Evolutionary conservation across 2,329 filamentous ascomycete genomes (phyloP).

Genomic region (Aspergillus aculeatus): DNA sequence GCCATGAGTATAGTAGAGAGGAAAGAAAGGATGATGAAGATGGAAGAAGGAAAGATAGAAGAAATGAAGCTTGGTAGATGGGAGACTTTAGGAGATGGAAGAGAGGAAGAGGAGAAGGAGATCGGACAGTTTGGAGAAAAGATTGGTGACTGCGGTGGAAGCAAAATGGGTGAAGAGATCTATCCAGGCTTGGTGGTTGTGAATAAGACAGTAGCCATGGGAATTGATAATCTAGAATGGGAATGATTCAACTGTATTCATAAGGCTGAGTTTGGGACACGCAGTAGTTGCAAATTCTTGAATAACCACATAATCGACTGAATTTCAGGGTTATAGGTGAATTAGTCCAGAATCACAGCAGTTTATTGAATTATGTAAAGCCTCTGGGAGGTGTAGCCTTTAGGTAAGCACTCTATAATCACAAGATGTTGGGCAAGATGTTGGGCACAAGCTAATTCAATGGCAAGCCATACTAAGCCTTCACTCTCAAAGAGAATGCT

Average conservation of each 20-base stretch:
- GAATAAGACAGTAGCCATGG: neutral
- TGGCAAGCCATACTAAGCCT: neutral
- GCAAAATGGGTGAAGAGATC: neutral
- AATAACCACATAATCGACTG: neutral
- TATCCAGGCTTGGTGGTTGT: neutral
- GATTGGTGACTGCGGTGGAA: too few species aligned
- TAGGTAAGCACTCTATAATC: neutral
- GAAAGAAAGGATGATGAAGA: neutral
- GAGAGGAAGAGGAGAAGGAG: too few species aligned
- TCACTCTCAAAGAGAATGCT: conserved; percentile 4
- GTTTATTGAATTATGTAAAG: neutral
- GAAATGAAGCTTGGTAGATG: neutral
- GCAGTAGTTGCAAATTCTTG: neutral
- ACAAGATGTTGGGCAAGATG: neutral
- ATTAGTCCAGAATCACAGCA: neutral
- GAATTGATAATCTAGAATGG: neutral
- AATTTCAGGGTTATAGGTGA: neutral
- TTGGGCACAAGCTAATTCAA: neutral
- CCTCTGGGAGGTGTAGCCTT: neutral
- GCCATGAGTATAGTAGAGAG: neutral
- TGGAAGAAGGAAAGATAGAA: neutral
- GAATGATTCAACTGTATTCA: neutral
- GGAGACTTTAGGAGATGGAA: neutral
- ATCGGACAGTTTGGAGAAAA: too few species aligned
- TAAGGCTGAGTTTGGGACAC: neutral